Percentiles rank a stretch among this genome's conserved stretches.
Conservation (phyloP, 2,329 filamentous ascomycete species). For the Talaromyces amestolkiae region DNA sequence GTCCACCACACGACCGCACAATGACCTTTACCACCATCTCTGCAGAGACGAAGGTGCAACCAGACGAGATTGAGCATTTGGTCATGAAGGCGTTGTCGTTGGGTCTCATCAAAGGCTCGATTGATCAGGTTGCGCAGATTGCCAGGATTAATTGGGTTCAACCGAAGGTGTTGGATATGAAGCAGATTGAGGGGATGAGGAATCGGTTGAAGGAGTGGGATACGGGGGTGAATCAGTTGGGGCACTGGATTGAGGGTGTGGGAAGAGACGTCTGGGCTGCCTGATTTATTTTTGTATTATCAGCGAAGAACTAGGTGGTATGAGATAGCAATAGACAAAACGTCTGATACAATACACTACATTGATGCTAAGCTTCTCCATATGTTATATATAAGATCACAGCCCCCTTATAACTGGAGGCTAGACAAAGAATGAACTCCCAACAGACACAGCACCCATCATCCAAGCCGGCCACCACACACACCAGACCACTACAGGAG, state of each 20-base stretch:
- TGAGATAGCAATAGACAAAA: neutral
- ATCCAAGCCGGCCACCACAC: conserved; percentile 96
- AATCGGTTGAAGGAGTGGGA: conserved; percentile 90
- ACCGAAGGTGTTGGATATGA: conserved; percentile 94
- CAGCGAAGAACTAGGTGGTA: neutral
- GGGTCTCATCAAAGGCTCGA: conserved; percentile 83
- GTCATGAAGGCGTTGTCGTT: conserved; percentile 99
- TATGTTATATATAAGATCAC: neutral
- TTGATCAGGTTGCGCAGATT: conserved; percentile 92
- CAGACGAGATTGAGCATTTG: conserved; percentile 92
- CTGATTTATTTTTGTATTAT: conserved; percentile 34
- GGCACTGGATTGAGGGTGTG: conserved; percentile 92
- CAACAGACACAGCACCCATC: conserved; percentile 48
- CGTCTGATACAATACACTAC: conserved; percentile 1
- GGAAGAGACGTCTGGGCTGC: conserved; percentile 96
- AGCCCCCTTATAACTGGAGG: neutral
- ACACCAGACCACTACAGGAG: conserved; percentile 85
- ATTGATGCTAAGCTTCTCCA: neutral
- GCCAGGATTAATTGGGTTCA: conserved; percentile 98
- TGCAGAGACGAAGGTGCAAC: conserved; percentile 85
- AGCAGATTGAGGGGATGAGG: conserved; percentile 91
- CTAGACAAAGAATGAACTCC: conserved; percentile 33
- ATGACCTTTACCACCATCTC: conserved; percentile 90
- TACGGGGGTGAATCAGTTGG: conserved; percentile 88
- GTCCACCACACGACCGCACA: conserved; percentile 89